Base-by-base conservation (phyloP, 2,329 filamentous ascomycete species). In the Claviceps digitariae region DNA sequence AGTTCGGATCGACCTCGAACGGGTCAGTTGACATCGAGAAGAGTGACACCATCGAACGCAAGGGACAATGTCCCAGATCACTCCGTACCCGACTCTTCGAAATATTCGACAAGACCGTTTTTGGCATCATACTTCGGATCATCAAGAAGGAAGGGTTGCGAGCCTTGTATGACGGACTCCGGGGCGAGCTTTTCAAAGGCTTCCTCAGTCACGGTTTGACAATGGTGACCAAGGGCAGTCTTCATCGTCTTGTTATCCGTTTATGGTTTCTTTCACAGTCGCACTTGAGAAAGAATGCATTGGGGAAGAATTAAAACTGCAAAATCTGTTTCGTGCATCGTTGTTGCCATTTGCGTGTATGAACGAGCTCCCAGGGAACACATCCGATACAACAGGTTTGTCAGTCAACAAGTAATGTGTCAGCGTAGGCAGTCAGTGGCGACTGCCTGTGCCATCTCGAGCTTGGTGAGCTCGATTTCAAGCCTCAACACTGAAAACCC, bases 181-280 rank as follows among this genome's bases (percentile, higher is more conserved):
- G 75, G 15, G 86, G 83, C 4, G 87, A 94, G 67, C 74, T 95
- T 3, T 67, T 90, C 9, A 90, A 90, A 62, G 86, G 86, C 0
- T 94, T 95, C 69, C 83, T 95, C 61, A 83, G 82, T 23, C 89
- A 95, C 62, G 90, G 90, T 0, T 77, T 90, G 51, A 91, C 89
- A 1, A 95, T 95, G 87, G 72, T 91, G 52, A 81, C 87, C 55
- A 95, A 95, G 68, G 87, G 91, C 53, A 71, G 79, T 5, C 78
- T 93, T 9, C 87, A 95, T 64, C 74, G 78, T 29, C 66, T 83
- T 17, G 79, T 95, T 53, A 78, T 94, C 55, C 79, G 80, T 57
- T 61, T 84, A 4, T 94, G 91, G 68, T 86, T 87, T 59, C 62
- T 82, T 43, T 54, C 66, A 43, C 57, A 63, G 40, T 61, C 65